Conservation (phyloP, 2,329 filamentous ascomycete species). For the Verticillium longisporum region DNA sequence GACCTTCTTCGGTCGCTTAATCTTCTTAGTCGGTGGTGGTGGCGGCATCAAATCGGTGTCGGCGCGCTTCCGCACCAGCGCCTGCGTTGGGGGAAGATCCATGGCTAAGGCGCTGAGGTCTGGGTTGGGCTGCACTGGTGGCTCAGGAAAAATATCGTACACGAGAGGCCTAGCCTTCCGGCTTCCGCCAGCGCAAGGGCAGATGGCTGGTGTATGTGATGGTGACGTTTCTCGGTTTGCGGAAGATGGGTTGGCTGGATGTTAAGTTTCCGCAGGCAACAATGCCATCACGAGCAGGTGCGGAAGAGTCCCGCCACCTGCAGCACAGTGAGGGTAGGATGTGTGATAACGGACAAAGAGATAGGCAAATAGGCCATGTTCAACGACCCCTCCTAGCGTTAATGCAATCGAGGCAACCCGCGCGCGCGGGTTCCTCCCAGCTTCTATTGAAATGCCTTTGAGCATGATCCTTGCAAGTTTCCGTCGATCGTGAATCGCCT, state of each 20-base stretch:
- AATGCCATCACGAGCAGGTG: background rate
- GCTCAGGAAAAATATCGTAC: too few species aligned
- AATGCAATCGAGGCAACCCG: background rate
- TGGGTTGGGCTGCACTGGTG: background rate
- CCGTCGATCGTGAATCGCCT: background rate
- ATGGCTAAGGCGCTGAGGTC: constrained; percentile 18
- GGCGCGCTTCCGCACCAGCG: constrained; percentile 61
- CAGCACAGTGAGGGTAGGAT: background rate
- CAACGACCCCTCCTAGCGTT: background rate
- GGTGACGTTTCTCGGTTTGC: too few species aligned
- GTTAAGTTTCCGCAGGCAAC: background rate
- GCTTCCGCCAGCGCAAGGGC: background rate
- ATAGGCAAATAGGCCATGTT: background rate
- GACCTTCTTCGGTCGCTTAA: constrained; percentile 82
- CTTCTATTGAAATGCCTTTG: background rate
- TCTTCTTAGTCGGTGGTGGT: constrained; percentile 76
- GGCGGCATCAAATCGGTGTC: constrained; percentile 78
- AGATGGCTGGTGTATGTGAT: background rate
- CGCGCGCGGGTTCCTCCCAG: background rate
- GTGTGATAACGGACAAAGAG: background rate
- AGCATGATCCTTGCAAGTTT: background rate
- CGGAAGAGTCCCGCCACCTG: background rate
- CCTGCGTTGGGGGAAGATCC: constrained; percentile 38
- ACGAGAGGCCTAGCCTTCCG: background rate
- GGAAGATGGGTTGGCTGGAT: background rate